Base-by-base conservation (phyloP, 768 basidiomycete species). In the Lentinula edodes region DNA sequence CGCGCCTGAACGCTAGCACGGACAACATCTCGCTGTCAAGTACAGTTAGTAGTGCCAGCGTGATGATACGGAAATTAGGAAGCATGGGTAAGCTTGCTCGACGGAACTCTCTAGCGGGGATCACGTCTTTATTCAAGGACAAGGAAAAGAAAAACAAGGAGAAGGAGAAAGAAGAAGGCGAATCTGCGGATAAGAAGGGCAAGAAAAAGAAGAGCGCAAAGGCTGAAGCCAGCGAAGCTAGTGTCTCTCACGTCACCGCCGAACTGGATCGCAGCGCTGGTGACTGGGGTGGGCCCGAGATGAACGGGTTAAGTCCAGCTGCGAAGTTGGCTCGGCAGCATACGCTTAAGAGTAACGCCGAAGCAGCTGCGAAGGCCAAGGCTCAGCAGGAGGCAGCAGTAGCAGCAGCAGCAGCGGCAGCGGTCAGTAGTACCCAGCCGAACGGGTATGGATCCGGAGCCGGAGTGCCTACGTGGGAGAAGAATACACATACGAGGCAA, bases 11-110 rank as follows among this genome's bases (percentile, higher is more conserved):
- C 71, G 85, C 87, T 46, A 90, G 88, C 59, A 95, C 93, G 46
- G 95, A 96, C 73, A 97, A 96, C 73, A 96, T 98, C 65, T 97
- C 95, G 32, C 83, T 98, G 42, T 91, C 89, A 18, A 95, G 92
- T 7, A 97, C 96, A 50, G 95, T 97, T 67, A 92, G 90, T 64
- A 93, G 90, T 55, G 96, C 96, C 20, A 93, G 91, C 48, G 90
- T 98, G 72, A 96, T 98, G 84, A 95, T 97, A 68, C 85, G 95
- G 66, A 98, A 97, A 77, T 86, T 98, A 52, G 91, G 95, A 3
- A 87, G 87, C 42, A 88, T 97, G 75, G 92, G 93, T 36, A 93
- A 91, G 73, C 82, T 97, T 15, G 92, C 93, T 8, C 77, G 94
- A 55, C 81, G 94, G 48, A 96, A 95, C 70, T 93, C 91, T 41